These are phyloP conservation scores for Schwanniomyces vanrijiae DNA, from an alignment of 805 yeast species.

Conservation along the genomic window DNA sequence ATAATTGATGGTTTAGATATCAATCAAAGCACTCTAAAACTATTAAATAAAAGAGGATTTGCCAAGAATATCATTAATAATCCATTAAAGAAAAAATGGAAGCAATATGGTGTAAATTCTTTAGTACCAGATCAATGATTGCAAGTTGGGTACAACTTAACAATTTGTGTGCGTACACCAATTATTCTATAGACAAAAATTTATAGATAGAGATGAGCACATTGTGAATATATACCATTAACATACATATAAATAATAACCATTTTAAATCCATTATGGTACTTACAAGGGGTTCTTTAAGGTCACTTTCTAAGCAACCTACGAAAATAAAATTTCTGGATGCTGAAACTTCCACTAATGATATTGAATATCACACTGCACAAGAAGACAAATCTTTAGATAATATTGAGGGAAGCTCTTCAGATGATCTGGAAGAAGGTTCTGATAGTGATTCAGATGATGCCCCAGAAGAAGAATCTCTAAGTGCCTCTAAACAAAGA, in stretches of 20 bases:
- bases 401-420: neutral
- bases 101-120: constrained; percentile 34
- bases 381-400: constrained; percentile 11
- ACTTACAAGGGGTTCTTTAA: constrained; percentile 25
- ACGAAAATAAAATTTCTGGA: constrained; percentile 35
- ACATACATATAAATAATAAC: neutral
- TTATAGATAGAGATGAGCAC: constrained; percentile 2
- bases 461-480: constrained; percentile 47
- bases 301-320: constrained; percentile 8
- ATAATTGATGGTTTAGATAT: constrained; percentile 35
- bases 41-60: constrained; percentile 16
- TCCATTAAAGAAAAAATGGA: constrained; percentile 28
- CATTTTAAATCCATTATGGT: constrained; percentile 19
- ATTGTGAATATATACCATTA: neutral
- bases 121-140: constrained; percentile 10
- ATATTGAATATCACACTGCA: constrained; percentile 16
- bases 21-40: constrained; percentile 24
- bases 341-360: constrained; percentile 20
- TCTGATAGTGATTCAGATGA: constrained; percentile 21
- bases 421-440: constrained; percentile 17
- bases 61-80: constrained; percentile 23
- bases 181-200: neutral
- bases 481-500: constrained; percentile 23
- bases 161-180: neutral
- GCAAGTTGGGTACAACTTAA: constrained; percentile 4